Percentiles rank a stretch among this genome's conserved stretches.
Evolutionary conservation across 805 yeast species (phyloP).

Genomic region (Cyberlindnera subsufficiens): DNA sequence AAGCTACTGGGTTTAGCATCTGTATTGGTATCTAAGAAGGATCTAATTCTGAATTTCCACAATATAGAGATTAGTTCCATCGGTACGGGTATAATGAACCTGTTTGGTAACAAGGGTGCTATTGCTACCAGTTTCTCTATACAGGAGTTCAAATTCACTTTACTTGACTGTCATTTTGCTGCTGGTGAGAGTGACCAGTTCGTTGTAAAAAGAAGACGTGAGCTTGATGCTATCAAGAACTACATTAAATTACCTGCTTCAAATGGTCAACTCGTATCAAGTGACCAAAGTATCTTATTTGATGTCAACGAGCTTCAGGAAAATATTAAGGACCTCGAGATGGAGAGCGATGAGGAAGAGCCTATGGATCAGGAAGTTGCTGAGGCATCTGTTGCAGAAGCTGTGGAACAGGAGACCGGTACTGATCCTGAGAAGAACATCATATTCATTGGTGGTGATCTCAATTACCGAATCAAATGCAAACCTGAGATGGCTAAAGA

Average conservation of each 20-base stretch:
- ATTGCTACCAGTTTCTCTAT: slow-evolving; percentile 36
- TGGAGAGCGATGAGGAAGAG: slow-evolving; percentile 4
- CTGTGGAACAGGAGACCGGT: background rate
- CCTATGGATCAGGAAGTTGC: slow-evolving; percentile 6
- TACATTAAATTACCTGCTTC: slow-evolving; percentile 23
- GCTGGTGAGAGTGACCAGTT: slow-evolving; percentile 40
- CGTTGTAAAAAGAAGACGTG: slow-evolving; percentile 37
- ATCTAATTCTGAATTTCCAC: slow-evolving; percentile 33
- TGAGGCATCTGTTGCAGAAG: background rate
- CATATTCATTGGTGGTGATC: slow-evolving; percentile 44
- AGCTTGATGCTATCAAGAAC: slow-evolving; percentile 33
- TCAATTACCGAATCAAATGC: slow-evolving; percentile 42
- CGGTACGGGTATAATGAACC: slow-evolving; percentile 51
- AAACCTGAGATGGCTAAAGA: slow-evolving; percentile 25
- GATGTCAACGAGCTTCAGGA: slow-evolving; percentile 19
- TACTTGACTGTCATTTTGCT: slow-evolving; percentile 49
- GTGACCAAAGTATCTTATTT: slow-evolving; percentile 21
- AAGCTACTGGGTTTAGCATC: slow-evolving; percentile 50
- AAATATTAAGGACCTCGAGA: slow-evolving; percentile 3
- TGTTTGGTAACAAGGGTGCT: slow-evolving; percentile 63
- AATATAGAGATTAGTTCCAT: slow-evolving; percentile 35
- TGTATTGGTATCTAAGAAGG: slow-evolving; percentile 32
- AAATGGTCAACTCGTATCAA: slow-evolving; percentile 19
- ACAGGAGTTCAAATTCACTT: slow-evolving; percentile 26
- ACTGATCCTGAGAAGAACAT: slow-evolving; percentile 12